Evolutionary conservation across 176 grass and related monocot genomes (phyloP).

Genomic region (Rhynchospora breviuscula): DNA sequence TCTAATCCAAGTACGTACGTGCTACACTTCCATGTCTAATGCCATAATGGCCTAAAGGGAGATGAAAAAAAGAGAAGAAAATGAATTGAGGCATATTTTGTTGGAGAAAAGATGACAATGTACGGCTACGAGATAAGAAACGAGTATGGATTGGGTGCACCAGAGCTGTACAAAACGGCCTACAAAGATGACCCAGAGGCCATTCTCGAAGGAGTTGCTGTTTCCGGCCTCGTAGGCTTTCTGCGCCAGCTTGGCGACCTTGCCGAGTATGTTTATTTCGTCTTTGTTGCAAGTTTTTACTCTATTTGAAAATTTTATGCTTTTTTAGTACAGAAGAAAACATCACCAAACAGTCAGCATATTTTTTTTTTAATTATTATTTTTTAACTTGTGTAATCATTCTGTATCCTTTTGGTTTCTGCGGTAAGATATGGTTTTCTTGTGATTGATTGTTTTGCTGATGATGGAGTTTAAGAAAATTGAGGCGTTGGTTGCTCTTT

Average conservation of each 20-base stretch:
- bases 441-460: neutral
- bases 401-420: neutral
- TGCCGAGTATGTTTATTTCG: conserved; percentile 43
- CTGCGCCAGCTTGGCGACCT: conserved; percentile 90
- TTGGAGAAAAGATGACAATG: conserved; percentile 52
- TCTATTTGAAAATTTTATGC: neutral
- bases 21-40: conserved; percentile 2
- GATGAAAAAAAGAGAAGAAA: conserved; percentile 5
- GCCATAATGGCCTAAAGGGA: conserved; percentile 22
- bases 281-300: neutral
- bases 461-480: neutral
- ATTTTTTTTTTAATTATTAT: neutral
- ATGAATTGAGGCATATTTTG: neutral
- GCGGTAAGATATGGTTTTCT: neutral
- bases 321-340: neutral
- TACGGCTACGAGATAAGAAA: conserved; percentile 60
- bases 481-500: neutral
- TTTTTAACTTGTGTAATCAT: neutral
- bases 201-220: conserved; percentile 80
- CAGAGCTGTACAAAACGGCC: conserved; percentile 43
- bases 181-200: conserved; percentile 67
- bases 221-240: conserved; percentile 75
- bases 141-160: conserved; percentile 65
- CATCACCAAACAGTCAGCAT: neutral
- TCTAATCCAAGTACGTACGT: conserved; percentile 8